Conservation (phyloP, 169 alveolate species). For the Eimeria zaria region DNA sequence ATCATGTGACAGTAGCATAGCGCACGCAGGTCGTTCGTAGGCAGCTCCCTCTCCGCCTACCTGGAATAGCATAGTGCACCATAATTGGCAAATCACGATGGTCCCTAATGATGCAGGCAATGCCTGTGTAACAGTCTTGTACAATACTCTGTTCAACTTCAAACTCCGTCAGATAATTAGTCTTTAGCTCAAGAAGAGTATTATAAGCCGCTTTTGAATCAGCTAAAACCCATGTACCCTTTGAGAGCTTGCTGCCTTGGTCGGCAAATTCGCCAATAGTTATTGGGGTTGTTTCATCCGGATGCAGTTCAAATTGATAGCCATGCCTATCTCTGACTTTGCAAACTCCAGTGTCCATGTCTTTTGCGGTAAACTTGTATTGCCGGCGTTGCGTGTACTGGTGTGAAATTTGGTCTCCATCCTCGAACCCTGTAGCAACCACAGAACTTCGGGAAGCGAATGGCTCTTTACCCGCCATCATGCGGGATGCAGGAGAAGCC, state of each 20-base stretch:
- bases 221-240: neutral
- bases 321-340: constrained; percentile 13
- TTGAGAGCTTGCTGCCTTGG: constrained; percentile 29
- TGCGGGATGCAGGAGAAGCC: neutral
- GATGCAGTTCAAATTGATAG: constrained; percentile 8
- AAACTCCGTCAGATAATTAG: constrained; percentile 18
- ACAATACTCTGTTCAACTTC: constrained; percentile 58
- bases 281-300: constrained; percentile 34
- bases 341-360: constrained; percentile 36
- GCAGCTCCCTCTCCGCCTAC: neutral
- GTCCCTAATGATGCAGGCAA: constrained; percentile 59
- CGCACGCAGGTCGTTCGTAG: neutral
- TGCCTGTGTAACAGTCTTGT: constrained; percentile 74
- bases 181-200: constrained; percentile 25
- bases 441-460: neutral
- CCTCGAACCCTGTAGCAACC: constrained; percentile 60
- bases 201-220: constrained; percentile 37
- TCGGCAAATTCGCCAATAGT: constrained; percentile 13
- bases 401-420: constrained; percentile 72
- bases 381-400: constrained; percentile 5
- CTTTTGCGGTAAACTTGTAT: neutral
- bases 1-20: neutral
- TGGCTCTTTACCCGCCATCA: neutral
- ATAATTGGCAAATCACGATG: constrained; percentile 49
- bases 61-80: constrained; percentile 68